Evolutionary conservation across 2,329 filamentous ascomycete genomes (phyloP), one percentile per base, ranked within the genome.

Genomic region (Aspergillus spinulosporus): DNA sequence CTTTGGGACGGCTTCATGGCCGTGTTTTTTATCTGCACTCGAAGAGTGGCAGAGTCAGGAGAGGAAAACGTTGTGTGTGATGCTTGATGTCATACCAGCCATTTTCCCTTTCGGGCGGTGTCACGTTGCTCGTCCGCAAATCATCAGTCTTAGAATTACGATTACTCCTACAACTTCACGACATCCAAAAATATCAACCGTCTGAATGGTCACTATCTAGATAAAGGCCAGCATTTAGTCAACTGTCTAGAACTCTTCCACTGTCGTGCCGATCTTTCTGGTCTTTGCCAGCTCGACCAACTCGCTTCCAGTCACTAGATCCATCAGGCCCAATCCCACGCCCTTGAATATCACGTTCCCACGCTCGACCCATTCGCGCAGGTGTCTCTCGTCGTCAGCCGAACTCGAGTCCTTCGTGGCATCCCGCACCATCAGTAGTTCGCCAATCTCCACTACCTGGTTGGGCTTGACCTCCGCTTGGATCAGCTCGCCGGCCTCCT

Each of bases 401-500:
- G 14, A 28, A 9, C 32, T 51, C 2, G 42, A 70, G 60, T 68
- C 62, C 61, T 73, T 66, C 3, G 67, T 61, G 52, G 83, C 81
- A 46, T 80, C 72, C 67, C 82, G 83, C 64, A 87, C 73, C 83
- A 87, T 87, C 58, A 87, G 74, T 47, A 97, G 77, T 69, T 97
- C 92, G 3, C 92, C 93, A 1, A 97, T 77, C 72, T 97, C 93
- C 0, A 96, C 89, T 3, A 97, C 82, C 64, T 95, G 88, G 45
- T 85, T 82, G 0, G 89, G 86, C 21, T 80, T 80, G 29, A 97
- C 77, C 0, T 85, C 86, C 0, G 90, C 90, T 62, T 90, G 84
- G 7, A 95, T 88, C 47, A 97, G 79, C 76, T 97, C 93, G 0
- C 93, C 93, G 0, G 92, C 89, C 69, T 96, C 90, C 64, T 87